These are phyloP conservation scores for Chiua sp. DNA, from an alignment of 1,284 basidiomycete genomes.

Conservation along the genomic window DNA sequence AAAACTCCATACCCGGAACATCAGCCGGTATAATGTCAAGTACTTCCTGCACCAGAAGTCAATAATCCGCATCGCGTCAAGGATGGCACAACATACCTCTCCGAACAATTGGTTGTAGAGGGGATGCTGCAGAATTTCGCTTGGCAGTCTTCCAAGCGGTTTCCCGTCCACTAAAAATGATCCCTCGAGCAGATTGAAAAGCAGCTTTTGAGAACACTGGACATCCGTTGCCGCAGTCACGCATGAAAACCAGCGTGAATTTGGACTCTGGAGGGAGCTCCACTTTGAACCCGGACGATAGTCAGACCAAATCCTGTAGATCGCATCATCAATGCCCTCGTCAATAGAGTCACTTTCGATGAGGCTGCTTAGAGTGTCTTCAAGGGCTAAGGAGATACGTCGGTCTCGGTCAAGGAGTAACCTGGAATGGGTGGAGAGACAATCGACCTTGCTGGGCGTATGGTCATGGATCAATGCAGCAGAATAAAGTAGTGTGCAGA, in stretches of 20 bases:
- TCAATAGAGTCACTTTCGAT: conserved; percentile 6
- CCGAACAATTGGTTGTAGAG: conserved; percentile 41
- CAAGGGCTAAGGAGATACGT: conserved; percentile 36
- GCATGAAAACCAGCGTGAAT: conserved; percentile 44
- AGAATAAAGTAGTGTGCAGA: conserved; percentile 41
- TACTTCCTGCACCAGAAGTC: conserved; percentile 33
- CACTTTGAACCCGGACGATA: conserved; percentile 41
- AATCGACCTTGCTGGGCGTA: conserved; percentile 7
- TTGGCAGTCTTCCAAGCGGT: conserved; percentile 45
- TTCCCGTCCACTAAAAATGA: conserved; percentile 47
- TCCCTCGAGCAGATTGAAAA: conserved; percentile 48
- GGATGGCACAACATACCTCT: conserved; percentile 20
- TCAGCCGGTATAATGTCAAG: conserved; percentile 43
- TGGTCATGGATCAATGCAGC: conserved; percentile 42
- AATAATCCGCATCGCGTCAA: neutral
- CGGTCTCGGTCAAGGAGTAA: conserved; percentile 33
- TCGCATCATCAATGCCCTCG: conserved; percentile 40
- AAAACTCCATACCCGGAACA: conserved; percentile 43
- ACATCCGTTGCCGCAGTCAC: conserved; percentile 15
- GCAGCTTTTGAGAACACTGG: conserved; percentile 30
- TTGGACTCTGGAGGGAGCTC: conserved; percentile 29
- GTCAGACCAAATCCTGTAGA: conserved; percentile 41
- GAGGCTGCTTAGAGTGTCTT: conserved; percentile 16
- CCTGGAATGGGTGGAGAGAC: conserved; percentile 6
- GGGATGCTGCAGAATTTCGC: conserved; percentile 36